Percentiles rank a stretch among this genome's conserved stretches.
These are phyloP conservation scores for Fabrea salina DNA, from an alignment of 169 alveolate genomes.

Conservation along the genomic window DNA sequence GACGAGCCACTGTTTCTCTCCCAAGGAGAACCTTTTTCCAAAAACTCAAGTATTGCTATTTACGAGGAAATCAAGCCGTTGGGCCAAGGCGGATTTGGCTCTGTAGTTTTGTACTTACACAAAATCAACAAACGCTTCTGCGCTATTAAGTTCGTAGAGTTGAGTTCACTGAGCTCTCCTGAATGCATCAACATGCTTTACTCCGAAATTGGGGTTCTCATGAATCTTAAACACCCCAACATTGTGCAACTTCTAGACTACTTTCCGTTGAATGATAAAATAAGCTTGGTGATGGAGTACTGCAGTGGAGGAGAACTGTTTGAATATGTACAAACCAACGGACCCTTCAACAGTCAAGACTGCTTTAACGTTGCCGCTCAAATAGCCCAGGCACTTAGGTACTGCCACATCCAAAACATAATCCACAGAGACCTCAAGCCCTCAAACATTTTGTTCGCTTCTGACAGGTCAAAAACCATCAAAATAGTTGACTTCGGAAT, in stretches of 20 bases:
- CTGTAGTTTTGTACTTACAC: conserved; percentile 20
- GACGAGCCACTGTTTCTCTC: conserved; percentile 27
- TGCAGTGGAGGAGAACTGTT: conserved; percentile 38
- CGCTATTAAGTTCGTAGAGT: conserved; percentile 25
- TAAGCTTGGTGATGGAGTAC: conserved; percentile 34
- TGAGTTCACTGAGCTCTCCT: neutral
- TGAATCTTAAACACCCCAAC: conserved; percentile 5
- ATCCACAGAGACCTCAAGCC: conserved; percentile 75
- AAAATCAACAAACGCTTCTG: conserved; percentile 16
- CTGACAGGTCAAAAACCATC: neutral
- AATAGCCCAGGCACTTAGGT: conserved; percentile 59
- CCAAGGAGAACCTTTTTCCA: conserved; percentile 17
- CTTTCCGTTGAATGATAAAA: neutral
- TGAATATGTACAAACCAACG: neutral
- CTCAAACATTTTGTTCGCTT: conserved; percentile 55
- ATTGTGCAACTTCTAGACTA: conserved; percentile 15
- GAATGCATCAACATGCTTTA: conserved; percentile 13
- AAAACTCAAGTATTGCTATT: neutral
- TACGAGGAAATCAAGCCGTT: conserved; percentile 1
- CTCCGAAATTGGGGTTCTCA: conserved; percentile 27
- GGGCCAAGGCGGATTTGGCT: conserved; percentile 37
- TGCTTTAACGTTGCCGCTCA: conserved; percentile 27
- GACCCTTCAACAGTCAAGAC: conserved; percentile 9
- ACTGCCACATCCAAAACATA: conserved; percentile 67
- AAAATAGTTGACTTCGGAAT: conserved; percentile 50